Base-by-base conservation (phyloP, 139 green algal species). In the Mesotaenium endlicherianum region DNA sequence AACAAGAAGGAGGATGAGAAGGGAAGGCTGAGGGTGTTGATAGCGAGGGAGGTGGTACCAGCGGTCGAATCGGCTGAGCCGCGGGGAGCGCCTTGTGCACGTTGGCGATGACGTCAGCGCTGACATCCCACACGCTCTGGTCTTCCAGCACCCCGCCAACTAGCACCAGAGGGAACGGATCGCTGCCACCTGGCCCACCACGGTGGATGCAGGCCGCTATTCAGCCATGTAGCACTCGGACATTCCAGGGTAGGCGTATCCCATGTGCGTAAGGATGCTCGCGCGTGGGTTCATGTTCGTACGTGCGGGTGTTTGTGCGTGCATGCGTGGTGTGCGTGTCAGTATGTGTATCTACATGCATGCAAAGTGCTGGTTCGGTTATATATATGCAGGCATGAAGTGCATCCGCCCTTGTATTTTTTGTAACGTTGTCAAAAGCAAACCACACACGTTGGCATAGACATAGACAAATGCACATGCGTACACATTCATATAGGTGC, bases 101-200 rank as follows among this genome's bases (percentile, higher is more conserved):
- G 4, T 78, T 38, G 39, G 34, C 40, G 6, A 69, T 20, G 8
- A 78, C 30, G 16, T 5, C 31, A 5, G 5, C 38, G 41, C 41
- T 78, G 11, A 78, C 4, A 49, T 78, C 40, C 45, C 11, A 78
- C 5, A n/a, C 70, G 4, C 5, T n/a, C 34, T 49, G 3, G n/a
- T 45, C 41, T 20, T 78, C 70, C 40, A 78, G 41, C 14, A 78
- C 34, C 34, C 70, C 70, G 5, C 70, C 70, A 45, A 78, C 70
- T 34, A 78, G 31, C 14, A 78, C 70, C 16, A 78, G 70, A 6
- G 70, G 70, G 41, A 59, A 78, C 26, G 70, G 11, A 30, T 78
- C 11, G 16, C 16, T 78, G 4, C 40, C 70, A 78, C 42, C 70
- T 78, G 70, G 5, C 8, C 11, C 60, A 36, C 11, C 41, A 72